Evolutionary conservation across 2,329 filamentous ascomycete genomes (phyloP), one percentile per base, ranked within the genome.

Genomic region (Pezicula neosporulosa): DNA sequence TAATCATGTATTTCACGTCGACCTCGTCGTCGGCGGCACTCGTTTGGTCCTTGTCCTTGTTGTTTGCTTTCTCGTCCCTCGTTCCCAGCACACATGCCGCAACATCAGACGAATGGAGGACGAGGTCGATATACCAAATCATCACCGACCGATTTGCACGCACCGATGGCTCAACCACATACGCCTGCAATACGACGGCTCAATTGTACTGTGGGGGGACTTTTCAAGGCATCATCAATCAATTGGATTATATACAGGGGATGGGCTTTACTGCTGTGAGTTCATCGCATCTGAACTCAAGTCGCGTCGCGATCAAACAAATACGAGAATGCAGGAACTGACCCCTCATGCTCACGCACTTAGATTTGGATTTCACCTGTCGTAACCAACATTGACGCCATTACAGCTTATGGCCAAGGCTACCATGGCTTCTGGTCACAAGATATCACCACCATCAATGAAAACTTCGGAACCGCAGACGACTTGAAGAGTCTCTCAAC

Each of bases 401-500:
- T 54, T 18, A 72, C 70, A 2, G 55, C 50, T 30, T 68, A 68
- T 48, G 73, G 72, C 18, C 56, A 69, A 48, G 67, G 67, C 16
- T 75, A 72, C 49, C 71, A 74, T 50, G 72, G 70, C 12, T 76
- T 73, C 55, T 74, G 72, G 72, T 67, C 70, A 41, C 66, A 73
- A 50, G 65, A 75, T 51, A 56, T 75, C 27, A 74, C 77, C 51
- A 55, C 68, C 13, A 64, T 87, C 50, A 86, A 88, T 60, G 55
- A 72, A 2, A 72, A 81, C 52, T 83, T 81, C 54, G 85, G 85
- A 28, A 80, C 78, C 0, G 72, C 73, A 4, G 70, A 77, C 13
- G 84, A 88, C 57, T 71, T 88, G 50, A 76, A 76, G 56, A 74
- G 71, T 4, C 72, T 88, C 6, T 73, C 82, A 1, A 66, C 68